These are phyloP conservation scores for Mortierella sp. DNA, from an alignment of 371 early-diverging fungal genomes.

Conservation along the genomic window DNA sequence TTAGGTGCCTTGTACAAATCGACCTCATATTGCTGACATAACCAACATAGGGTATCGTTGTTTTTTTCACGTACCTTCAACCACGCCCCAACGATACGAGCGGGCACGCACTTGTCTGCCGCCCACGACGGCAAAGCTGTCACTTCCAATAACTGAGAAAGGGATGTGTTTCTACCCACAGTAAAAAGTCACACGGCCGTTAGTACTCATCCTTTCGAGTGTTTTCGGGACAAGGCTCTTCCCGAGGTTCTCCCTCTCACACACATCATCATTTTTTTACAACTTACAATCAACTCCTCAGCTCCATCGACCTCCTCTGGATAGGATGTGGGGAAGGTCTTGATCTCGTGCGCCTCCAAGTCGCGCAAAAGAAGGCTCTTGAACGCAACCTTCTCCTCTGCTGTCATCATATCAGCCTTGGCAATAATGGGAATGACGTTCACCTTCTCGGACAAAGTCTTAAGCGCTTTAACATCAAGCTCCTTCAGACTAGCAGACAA, in stretches of 20 bases:
- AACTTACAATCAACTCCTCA: slow-evolving; percentile 72
- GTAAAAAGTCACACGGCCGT: not conserved
- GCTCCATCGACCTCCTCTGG: slow-evolving; percentile 71
- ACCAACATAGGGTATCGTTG: not conserved
- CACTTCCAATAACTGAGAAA: slow-evolving; percentile 93
- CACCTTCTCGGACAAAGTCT: slow-evolving; percentile 79
- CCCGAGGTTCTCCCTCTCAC: too few relatives aligned
- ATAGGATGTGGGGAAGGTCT: slow-evolving; percentile 72
- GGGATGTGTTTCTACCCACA: slow-evolving; percentile 77
- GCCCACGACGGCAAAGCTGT: slow-evolving; percentile 74
- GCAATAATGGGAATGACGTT: slow-evolving; percentile 92
- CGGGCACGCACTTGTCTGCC: slow-evolving; percentile 87
- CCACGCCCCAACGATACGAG: slow-evolving; percentile 97
- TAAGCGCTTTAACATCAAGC: slow-evolving; percentile 90
- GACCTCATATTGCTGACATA: not conserved
- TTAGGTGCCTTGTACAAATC: too few relatives aligned
- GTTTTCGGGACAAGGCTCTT: too few relatives aligned
- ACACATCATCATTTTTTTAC: too few relatives aligned
- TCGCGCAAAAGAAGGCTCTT: slow-evolving; percentile 81
- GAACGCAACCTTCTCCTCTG: slow-evolving; percentile 70
- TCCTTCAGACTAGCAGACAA: slow-evolving; percentile 80
- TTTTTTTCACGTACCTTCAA: slow-evolving; percentile 73
- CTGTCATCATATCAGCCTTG: slow-evolving; percentile 76
- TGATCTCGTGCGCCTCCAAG: slow-evolving; percentile 77
- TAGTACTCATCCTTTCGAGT: too few relatives aligned